phyloP scores from a whole-genome alignment of 495 filamentous ascomycete species.

The Chaetomidium leptoderma region DNA sequence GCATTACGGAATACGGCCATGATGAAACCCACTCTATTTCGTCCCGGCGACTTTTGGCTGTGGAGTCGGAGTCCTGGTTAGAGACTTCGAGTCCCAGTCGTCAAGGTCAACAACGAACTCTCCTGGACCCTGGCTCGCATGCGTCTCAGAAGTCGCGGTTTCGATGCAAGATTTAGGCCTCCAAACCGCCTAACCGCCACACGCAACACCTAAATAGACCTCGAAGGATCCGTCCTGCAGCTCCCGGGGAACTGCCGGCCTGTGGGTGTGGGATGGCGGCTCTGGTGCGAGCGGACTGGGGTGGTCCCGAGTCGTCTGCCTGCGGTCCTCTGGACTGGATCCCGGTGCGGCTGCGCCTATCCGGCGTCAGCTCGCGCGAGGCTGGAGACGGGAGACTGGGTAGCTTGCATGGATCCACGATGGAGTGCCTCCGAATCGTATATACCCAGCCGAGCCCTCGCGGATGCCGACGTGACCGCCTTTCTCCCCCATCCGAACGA shows the following conservation, averaged over 20 bases:
- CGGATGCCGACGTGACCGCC: background rate
- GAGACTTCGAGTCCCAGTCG: no score
- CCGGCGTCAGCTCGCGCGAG: constrained; percentile 2
- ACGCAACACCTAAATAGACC: no score
- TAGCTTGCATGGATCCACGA: background rate
- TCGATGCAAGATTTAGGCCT: no score
- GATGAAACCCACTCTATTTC: no score
- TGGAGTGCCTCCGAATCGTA: background rate
- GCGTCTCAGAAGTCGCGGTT: no score
- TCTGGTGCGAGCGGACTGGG: background rate
- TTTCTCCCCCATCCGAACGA: background rate
- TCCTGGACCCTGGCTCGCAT: no score
- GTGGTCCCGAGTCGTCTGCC: background rate
- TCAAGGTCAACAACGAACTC: no score
- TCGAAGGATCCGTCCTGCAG: no score
- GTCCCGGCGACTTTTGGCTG: no score
- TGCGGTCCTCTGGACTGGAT: background rate
- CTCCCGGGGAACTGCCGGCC: background rate
- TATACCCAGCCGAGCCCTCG: background rate
- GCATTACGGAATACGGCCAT: no score
- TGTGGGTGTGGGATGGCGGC: background rate
- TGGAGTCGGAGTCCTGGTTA: no score
- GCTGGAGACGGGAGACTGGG: background rate
- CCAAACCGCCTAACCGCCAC: no score
- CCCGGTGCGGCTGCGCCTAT: background rate